phyloP scores from a whole-genome alignment of 179 eudicot species.

The Beta corolliflora region DNA sequence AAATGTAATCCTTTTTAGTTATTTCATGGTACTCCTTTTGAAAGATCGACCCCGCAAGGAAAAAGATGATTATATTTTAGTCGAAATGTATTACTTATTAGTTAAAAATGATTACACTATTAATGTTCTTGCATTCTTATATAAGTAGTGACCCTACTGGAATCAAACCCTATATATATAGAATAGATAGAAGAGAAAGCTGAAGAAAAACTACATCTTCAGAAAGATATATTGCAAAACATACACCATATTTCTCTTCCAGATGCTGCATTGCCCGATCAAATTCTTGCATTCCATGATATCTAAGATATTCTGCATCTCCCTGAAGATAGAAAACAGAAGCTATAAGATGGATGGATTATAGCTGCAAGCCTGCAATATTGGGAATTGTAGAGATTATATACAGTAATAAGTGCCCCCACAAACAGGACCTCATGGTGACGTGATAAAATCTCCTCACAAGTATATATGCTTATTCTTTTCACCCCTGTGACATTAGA shows the following conservation, averaged over 20 bases:
- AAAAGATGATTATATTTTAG: no score
- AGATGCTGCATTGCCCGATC: constrained; percentile 97
- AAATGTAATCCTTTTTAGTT: no score
- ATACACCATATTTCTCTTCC: constrained; percentile 79
- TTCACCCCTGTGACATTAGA: not conserved
- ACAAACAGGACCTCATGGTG: not conserved
- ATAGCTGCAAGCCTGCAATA: not conserved
- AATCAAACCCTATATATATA: not conserved
- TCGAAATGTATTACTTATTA: no score
- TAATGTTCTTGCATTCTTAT: no score
- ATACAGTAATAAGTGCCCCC: not conserved
- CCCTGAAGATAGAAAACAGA: constrained; percentile 53
- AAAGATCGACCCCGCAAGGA: no score
- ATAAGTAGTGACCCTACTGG: not conserved
- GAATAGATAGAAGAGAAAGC: not conserved
- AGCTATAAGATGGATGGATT: not conserved
- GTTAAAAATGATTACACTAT: no score
- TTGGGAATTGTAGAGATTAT: not conserved
- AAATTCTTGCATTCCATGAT: constrained; percentile 88
- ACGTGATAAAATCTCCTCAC: not conserved
- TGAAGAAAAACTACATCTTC: not conserved
- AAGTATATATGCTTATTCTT: not conserved
- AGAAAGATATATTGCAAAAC: constrained; percentile 24
- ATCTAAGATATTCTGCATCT: constrained; percentile 87
- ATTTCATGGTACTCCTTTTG: no score